Evolutionary conservation across 2,329 filamentous ascomycete genomes (phyloP).

Genomic region (Fusarium sp.): DNA sequence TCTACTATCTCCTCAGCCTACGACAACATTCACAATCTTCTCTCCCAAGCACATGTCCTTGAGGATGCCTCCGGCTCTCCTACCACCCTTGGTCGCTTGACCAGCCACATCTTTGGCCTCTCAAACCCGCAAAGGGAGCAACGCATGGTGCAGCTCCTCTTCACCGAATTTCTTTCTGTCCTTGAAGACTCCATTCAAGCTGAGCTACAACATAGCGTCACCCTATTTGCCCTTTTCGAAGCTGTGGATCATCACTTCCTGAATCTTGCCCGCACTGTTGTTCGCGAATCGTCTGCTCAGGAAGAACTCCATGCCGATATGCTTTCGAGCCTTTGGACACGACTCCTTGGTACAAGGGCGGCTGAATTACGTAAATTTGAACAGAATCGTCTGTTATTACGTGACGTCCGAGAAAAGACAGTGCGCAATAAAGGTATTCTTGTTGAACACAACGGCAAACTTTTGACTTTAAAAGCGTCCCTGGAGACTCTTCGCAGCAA

Average conservation of each 20-base stretch:
- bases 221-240: conserved; percentile 90
- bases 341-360: conserved; percentile 80
- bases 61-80: conserved; percentile 65
- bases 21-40: conserved; percentile 82
- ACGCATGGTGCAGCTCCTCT: conserved; percentile 83
- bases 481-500: conserved; percentile 86
- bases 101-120: conserved; percentile 80
- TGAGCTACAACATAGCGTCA: conserved; percentile 82
- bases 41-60: conserved; percentile 71
- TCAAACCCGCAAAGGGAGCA: conserved; percentile 84
- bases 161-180: conserved; percentile 82
- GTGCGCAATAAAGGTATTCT: conserved; percentile 88
- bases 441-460: conserved; percentile 84
- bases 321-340: conserved; percentile 85
- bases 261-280: conserved; percentile 85
- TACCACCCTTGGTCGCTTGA: conserved; percentile 73
- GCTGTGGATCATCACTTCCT: conserved; percentile 90
- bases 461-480: conserved; percentile 85
- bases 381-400: conserved; percentile 83
- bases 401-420: conserved; percentile 81
- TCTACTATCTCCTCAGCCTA: conserved; percentile 72
- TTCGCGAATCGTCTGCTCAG: conserved; percentile 83
- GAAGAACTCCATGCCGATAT: conserved; percentile 83
- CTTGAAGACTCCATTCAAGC: conserved; percentile 89
- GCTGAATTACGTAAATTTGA: conserved; percentile 87